Base-by-base conservation (phyloP, 441 rosid genomes). In the Eruca vesicaria region DNA sequence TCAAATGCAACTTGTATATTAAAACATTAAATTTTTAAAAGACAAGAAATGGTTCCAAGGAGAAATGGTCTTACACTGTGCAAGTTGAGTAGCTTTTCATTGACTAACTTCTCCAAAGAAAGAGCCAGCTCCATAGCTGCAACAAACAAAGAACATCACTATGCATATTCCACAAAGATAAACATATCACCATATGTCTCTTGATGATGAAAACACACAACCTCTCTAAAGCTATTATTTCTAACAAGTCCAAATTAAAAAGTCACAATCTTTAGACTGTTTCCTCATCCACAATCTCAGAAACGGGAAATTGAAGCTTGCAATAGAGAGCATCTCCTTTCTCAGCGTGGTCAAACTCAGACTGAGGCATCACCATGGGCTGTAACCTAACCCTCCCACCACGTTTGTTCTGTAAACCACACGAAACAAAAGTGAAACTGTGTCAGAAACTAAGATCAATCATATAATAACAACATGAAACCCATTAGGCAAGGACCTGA, bases 81-180 rank as follows among this genome's bases (percentile, higher is more conserved):
- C 71, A 95, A 32, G 77, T 74, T 83, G 35, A 93, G 79, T 43
- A 93, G 92, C 85, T 95, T 95, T 38, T 86, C 91, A 81, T 91
- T 93, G 53, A 76, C 85, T 50, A 95, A 72, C 81, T 95, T 93
- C 88, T 95, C 99, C 84, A 95, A 64, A 2, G 96, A 87, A 38
- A 95, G 77, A 20, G 98, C 83, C 2, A 95, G 53, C 80, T 95
- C 99, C 97, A 93, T 90, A 2, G 99, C 98, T 95, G 76, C 36
- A 85, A 70, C 73, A 75, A 57, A 56, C 41, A 66, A 66, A 35
- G 14, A 69, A 55, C 11, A 72, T 41, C 1, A 35, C 9, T 18
- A 9, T 38, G 36, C 43, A 35, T 45, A 45, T 33, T 8, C 36
- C 36, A 33, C 10, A 7, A 32, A 32, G 35, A 28, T 23, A 28